Evolutionary conservation across 345 rosid genomes (phyloP).

Genomic region (Sonneratia caseolaris): DNA sequence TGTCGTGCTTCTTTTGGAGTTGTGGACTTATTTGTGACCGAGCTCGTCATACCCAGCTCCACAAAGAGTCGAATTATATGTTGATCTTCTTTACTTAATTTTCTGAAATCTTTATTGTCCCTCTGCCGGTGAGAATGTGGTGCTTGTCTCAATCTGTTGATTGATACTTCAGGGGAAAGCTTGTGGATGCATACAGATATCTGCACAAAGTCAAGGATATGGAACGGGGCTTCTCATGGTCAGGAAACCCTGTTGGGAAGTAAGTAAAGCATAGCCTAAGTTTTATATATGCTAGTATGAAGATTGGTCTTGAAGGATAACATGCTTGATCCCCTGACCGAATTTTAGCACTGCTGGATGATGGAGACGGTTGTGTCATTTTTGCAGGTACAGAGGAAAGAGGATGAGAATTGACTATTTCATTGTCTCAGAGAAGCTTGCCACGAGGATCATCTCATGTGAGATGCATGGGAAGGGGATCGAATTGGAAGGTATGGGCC

Average conservation of each 20-base stretch:
- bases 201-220: constrained; percentile 77
- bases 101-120: neutral
- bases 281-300: neutral
- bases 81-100: neutral
- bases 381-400: constrained; percentile 76
- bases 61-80: neutral
- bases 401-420: constrained; percentile 90
- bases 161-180: constrained; percentile 57
- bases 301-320: neutral
- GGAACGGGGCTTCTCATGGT: constrained; percentile 95
- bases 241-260: constrained; percentile 88
- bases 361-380: neutral
- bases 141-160: constrained; percentile 2
- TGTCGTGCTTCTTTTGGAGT: neutral
- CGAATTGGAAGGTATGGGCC: constrained; percentile 55
- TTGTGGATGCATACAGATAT: constrained; percentile 75
- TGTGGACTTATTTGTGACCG: neutral
- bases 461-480: constrained; percentile 79
- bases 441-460: constrained; percentile 50
- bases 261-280: constrained; percentile 11
- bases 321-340: neutral
- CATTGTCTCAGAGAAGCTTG: constrained; percentile 61
- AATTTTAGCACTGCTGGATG: neutral
- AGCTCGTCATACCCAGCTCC: neutral
- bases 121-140: neutral